Percentiles rank a stretch among this genome's conserved stretches.
phyloP scores from a whole-genome alignment of 345 rosid genomes.

The Physaria fendleri region DNA sequence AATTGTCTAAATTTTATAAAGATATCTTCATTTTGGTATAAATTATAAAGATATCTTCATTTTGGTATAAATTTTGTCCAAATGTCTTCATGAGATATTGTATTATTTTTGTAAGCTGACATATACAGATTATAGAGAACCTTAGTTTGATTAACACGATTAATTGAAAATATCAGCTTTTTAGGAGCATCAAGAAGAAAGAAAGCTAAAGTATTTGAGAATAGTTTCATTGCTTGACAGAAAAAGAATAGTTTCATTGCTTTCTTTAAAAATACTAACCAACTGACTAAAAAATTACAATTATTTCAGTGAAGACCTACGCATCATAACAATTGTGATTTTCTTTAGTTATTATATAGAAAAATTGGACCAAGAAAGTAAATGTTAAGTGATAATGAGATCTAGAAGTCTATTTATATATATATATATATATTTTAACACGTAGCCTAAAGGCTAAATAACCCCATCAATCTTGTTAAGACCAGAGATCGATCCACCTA shows the following conservation, averaged over 20 bases:
- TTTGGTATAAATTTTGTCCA: background rate
- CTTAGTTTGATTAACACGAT: slow-evolving; percentile 6
- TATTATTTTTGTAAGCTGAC: slow-evolving; percentile 11
- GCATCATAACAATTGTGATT: background rate
- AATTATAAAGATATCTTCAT: background rate
- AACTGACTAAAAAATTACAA: background rate
- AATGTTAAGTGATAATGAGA: background rate
- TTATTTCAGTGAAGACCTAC: background rate
- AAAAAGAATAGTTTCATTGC: slow-evolving; percentile 3
- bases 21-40: background rate
- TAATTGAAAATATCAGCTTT: slow-evolving; percentile 13
- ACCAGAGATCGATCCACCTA: too few relatives aligned
- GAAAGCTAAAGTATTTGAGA: slow-evolving; percentile 12
- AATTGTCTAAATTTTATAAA: background rate
- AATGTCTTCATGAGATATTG: slow-evolving; percentile 4
- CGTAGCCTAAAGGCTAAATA: too few relatives aligned
- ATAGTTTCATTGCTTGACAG: slow-evolving; percentile 5
- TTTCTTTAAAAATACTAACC: background rate
- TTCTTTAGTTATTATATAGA: background rate
- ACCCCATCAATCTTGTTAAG: too few relatives aligned
- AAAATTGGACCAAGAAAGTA: background rate
- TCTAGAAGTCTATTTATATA: too few relatives aligned
- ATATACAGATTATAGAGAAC: slow-evolving; percentile 16
- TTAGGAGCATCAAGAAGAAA: slow-evolving; percentile 19
- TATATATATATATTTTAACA: too few relatives aligned